Base-by-base conservation (phyloP, 306 rosid genomes). In the Myrica gale region DNA sequence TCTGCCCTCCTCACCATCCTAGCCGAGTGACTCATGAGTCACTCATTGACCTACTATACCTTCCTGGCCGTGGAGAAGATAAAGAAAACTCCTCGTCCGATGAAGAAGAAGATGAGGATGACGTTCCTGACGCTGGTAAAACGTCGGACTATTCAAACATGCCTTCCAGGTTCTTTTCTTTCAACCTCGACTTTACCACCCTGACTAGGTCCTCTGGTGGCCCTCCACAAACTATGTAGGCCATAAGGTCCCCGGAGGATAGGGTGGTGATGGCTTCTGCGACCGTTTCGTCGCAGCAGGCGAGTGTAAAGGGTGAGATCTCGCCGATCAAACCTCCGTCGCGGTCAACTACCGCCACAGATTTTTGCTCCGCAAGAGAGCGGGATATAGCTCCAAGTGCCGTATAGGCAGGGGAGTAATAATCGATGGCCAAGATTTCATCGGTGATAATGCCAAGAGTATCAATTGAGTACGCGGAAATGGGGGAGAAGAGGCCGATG, bases 181-280 rank as follows among this genome's bases (percentile, higher is more conserved):
- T 87, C 84, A 95, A 50, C 80, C 91, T 86, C 5, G 87, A 91
- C 66, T 85, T 85, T 15, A 95, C 99, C 5, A 82, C 76, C 51
- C 83, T 88, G 6, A 92, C 87, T 26, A 95, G 81, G 70, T 89
- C 93, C 69, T 89, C 97, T 0, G 98, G 96, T 3, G 99, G 99
- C 6, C 91, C 90, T 1, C 97, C 97, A 12, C 97, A 85, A 62
- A 92, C 99, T 61, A 95, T 88, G 91, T 90, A 95, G 81, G 99
- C 90, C 98, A 95, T 92, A 68, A 95, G 75, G 76, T 90, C 99
- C 15, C 98, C 99, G 0, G 93, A 75, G 0, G 98, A 87, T 20
- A 95, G 68, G 12, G 98, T 90, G 23, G 91, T 69, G 61, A 95
- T 88, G 0, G 98, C 97, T 0, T 93, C 99, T 0, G 88, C 90